Conservation (phyloP, 371 early-diverging fungal genomes). For the Mucor indicus region DNA sequence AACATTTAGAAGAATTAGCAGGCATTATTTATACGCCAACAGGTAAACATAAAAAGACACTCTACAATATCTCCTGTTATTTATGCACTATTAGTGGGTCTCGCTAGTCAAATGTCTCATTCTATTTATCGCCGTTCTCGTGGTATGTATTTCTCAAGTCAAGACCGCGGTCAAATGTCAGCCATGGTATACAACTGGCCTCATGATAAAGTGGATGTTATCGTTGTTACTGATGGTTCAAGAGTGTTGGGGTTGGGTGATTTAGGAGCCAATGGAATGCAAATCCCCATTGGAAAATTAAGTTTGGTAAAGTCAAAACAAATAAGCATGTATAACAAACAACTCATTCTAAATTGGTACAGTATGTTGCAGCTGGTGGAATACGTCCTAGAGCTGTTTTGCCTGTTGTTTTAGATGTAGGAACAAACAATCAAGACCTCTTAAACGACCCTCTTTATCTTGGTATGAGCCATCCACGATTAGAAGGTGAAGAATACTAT, state of each 20-base stretch:
- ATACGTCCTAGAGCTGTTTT: conserved; percentile 59
- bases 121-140: conserved; percentile 61
- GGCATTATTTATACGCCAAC: conserved; percentile 49
- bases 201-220: conserved; percentile 57
- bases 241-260: conserved; percentile 66
- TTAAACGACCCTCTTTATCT: conserved; percentile 63
- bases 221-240: conserved; percentile 68
- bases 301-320: conserved; percentile 40
- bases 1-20: conserved; percentile 51
- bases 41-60: conserved; percentile 25
- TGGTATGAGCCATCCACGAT: conserved; percentile 60
- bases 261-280: conserved; percentile 69
- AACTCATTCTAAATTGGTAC: background rate
- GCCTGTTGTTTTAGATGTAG: conserved; percentile 66
- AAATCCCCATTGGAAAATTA: conserved; percentile 58
- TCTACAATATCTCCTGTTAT: too few relatives aligned
- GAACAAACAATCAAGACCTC: conserved; percentile 59
- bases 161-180: conserved; percentile 59
- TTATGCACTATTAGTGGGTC: too few relatives aligned
- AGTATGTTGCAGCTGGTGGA: conserved; percentile 66
- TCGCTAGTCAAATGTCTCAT: conserved; percentile 53
- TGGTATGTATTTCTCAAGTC: conserved; percentile 62
- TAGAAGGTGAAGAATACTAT: conserved; percentile 61
- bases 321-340: background rate
- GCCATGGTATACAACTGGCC: conserved; percentile 60